Conservation (phyloP, 192 early-diverging fungal genomes). For the Phlyctochytrium bullatum region DNA sequence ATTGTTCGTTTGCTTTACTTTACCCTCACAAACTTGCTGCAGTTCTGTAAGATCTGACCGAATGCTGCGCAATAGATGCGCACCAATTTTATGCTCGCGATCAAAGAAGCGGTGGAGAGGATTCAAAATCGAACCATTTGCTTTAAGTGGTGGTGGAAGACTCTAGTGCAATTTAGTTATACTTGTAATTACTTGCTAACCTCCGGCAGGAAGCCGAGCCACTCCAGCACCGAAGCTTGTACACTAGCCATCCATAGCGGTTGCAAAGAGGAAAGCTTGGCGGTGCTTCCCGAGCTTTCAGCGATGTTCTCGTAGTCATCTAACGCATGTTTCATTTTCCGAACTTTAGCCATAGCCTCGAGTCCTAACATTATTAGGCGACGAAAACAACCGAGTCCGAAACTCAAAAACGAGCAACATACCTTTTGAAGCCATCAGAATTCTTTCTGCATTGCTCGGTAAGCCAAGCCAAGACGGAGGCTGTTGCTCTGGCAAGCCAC, state of each 20-base stretch:
- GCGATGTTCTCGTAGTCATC: conserved; percentile 76
- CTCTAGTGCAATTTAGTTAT: not conserved
- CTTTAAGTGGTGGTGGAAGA: not conserved
- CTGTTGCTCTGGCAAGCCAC: conserved; percentile 81
- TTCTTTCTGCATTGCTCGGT: conserved; percentile 87
- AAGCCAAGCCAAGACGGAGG: conserved; percentile 98
- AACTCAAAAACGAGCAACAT: conserved; percentile 9
- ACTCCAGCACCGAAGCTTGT: conserved; percentile 49
- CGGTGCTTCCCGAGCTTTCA: conserved; percentile 24
- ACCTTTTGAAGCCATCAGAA: conserved; percentile 83
- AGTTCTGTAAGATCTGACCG: conserved; percentile 68
- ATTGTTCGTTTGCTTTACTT: conserved; percentile 85
- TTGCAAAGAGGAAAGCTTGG: conserved; percentile 34
- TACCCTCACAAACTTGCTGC: conserved; percentile 67
- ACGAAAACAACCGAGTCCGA: not conserved
- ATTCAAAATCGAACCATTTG: conserved; percentile 50
- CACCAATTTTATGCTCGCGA: conserved; percentile 69
- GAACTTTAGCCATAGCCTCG: conserved; percentile 77
- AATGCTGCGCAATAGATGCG: conserved; percentile 57
- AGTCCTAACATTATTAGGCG: conserved; percentile 45
- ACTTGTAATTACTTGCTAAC: conserved; percentile 9
- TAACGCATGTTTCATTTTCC: conserved; percentile 73
- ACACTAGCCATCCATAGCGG: conserved; percentile 78
- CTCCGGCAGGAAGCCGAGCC: conserved; percentile 58
- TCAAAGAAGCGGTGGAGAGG: conserved; percentile 83